Conservation (phyloP, 2,329 filamentous ascomycete species). For the Polytolypa hystricis region DNA sequence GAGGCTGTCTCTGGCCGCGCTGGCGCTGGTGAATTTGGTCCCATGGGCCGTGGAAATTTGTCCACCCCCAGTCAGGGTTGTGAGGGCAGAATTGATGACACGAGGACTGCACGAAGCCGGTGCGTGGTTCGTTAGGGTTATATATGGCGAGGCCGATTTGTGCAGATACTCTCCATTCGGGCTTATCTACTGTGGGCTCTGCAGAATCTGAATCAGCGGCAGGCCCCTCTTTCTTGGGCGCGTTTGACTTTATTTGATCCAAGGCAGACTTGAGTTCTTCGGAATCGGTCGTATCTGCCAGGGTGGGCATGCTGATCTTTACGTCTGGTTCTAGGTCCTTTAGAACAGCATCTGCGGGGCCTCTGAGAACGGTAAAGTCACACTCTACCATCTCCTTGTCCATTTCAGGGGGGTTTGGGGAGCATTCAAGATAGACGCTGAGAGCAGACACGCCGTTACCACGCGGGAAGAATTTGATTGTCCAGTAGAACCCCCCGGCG, state of each 20-base stretch:
- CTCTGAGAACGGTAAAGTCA: conserved; percentile 31
- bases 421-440: conserved; percentile 52
- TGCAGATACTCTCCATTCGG: conserved; percentile 42
- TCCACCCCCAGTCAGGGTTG: conserved; percentile 54
- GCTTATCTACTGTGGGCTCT: conserved; percentile 5
- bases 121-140: conserved; percentile 51
- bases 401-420: conserved; percentile 35
- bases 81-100: conserved; percentile 49
- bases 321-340: conserved; percentile 22
- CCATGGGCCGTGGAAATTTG: conserved; percentile 48
- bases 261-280: background rate
- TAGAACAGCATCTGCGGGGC: conserved; percentile 25
- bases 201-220: conserved; percentile 2
- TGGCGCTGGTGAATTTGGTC: conserved; percentile 48
- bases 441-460: conserved; percentile 49
- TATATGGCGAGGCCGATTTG: conserved; percentile 53
- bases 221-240: conserved; percentile 6
- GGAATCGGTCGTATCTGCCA: conserved; percentile 6
- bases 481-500: conserved; percentile 52
- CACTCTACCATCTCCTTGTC: conserved; percentile 28
- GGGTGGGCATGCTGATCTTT: conserved; percentile 19
- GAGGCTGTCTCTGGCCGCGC: conserved; percentile 45
- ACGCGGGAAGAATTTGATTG: conserved; percentile 53
- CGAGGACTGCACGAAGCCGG: conserved; percentile 45
- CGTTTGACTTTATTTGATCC: conserved; percentile 7